Evolutionary conservation across 192 early-diverging fungal genomes (phyloP).

Genomic region (Linnemannia zychae): DNA sequence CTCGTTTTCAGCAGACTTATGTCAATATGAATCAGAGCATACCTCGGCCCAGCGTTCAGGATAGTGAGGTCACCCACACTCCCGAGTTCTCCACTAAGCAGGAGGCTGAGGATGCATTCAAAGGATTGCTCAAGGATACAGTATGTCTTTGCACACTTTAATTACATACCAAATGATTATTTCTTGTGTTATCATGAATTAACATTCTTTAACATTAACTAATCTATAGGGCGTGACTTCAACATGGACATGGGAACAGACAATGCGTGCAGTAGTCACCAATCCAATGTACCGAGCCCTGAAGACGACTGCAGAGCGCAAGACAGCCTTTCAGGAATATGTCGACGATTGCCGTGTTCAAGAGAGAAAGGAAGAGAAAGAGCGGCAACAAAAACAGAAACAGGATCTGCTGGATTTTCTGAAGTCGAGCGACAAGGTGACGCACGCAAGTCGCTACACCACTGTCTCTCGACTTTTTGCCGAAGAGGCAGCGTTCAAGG

Average conservation of each 20-base stretch:
- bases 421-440: conserved; percentile 34
- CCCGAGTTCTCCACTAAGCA: conserved; percentile 82
- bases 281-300: conserved; percentile 89
- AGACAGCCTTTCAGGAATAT: conserved; percentile 84
- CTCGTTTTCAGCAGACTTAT: conserved; percentile 40
- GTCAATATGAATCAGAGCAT: conserved; percentile 25
- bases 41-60: neutral
- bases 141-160: conserved; percentile 50
- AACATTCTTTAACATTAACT: neutral
- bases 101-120: conserved; percentile 87
- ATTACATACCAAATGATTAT: too few species aligned
- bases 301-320: conserved; percentile 85
- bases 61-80: conserved; percentile 3
- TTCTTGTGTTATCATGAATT: neutral
- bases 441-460: conserved; percentile 45
- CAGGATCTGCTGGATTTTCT: conserved; percentile 34
- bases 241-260: conserved; percentile 94
- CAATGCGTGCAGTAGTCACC: conserved; percentile 86
- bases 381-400: conserved; percentile 26
- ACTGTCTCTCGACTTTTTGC: conserved; percentile 66
- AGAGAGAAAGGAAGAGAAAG: conserved; percentile 66
- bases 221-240: conserved; percentile 75
- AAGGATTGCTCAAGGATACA: conserved; percentile 75
- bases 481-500: conserved; percentile 72
- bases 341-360: conserved; percentile 69